phyloP scores from a whole-genome alignment of 352 stramenopile species.

The Globisporangium recalcitrans region DNA sequence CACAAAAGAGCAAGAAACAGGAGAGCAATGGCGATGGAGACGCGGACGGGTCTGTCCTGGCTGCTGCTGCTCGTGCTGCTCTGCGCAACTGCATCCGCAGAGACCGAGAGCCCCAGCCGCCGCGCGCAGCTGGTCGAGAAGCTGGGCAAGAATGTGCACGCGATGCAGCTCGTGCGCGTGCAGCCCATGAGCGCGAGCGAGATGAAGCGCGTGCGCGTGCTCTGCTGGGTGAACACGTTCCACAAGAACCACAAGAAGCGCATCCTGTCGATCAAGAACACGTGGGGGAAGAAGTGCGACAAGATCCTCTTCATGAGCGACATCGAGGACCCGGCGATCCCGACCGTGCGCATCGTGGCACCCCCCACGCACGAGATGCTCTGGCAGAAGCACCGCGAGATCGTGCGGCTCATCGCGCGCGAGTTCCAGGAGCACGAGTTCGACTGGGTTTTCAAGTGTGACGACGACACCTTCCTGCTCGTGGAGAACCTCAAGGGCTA shows the following conservation, averaged over 20 bases:
- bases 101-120: not conserved
- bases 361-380: constrained; percentile 68
- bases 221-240: constrained; percentile 87
- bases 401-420: constrained; percentile 60
- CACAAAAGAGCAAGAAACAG: not conserved
- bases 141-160: constrained; percentile 58
- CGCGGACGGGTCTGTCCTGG: not conserved
- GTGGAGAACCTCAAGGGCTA: constrained; percentile 84
- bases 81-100: not conserved
- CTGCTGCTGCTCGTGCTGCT: not conserved
- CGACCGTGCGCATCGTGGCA: constrained; percentile 57
- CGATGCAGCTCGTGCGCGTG: constrained; percentile 69
- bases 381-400: constrained; percentile 84
- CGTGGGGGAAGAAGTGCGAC: constrained; percentile 77
- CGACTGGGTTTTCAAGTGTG: constrained; percentile 86
- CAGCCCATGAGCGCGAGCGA: constrained; percentile 36
- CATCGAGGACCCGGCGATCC: constrained; percentile 50
- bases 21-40: not conserved
- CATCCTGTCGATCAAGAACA: constrained; percentile 60
- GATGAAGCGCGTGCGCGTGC: constrained; percentile 42
- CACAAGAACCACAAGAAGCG: constrained; percentile 66
- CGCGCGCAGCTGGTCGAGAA: constrained; percentile 26
- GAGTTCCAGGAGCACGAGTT: constrained; percentile 64
- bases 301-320: constrained; percentile 89
- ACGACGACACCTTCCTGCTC: constrained; percentile 84